Conservation (phyloP, 2,329 filamentous ascomycete species). For the Aspergillus fijiensis region DNA sequence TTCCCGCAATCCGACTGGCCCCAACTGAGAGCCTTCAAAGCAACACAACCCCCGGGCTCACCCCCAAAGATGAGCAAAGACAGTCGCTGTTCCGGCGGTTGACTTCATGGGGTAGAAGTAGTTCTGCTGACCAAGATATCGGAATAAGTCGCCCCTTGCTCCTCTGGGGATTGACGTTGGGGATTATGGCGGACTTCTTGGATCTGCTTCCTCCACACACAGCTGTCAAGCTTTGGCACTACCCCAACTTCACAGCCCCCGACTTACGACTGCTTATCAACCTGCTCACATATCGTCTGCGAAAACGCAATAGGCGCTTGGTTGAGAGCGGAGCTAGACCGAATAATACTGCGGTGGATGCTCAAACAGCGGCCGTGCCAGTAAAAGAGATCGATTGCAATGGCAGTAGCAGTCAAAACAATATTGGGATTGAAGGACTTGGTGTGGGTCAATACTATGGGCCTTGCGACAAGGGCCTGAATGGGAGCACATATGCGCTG, state of each 20-base stretch:
- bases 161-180: slow-evolving; percentile 68
- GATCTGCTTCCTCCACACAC: slow-evolving; percentile 65
- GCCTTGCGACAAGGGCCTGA: slow-evolving; percentile 22
- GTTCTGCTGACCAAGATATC: slow-evolving; percentile 31
- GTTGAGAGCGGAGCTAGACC: slow-evolving; percentile 34
- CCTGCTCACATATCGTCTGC: slow-evolving; percentile 59
- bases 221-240: slow-evolving; percentile 63
- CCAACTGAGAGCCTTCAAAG: slow-evolving; percentile 63
- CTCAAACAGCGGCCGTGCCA: slow-evolving; percentile 35
- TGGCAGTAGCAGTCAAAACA: slow-evolving; percentile 31
- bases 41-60: slow-evolving; percentile 53
- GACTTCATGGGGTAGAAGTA: slow-evolving; percentile 29
- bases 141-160: slow-evolving; percentile 51
- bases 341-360: slow-evolving; percentile 33
- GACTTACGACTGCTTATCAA: slow-evolving; percentile 62
- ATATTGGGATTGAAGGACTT: slow-evolving; percentile 40
- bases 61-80: slow-evolving; percentile 35
- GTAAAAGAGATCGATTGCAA: slow-evolving; percentile 19
- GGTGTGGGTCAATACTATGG: slow-evolving; percentile 38
- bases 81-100: slow-evolving; percentile 27
- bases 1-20: slow-evolving; percentile 62
- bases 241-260: slow-evolving; percentile 65
- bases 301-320: slow-evolving; percentile 48
- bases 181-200: slow-evolving; percentile 66
- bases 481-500: slow-evolving; percentile 37